Percentiles rank a stretch among this genome's conserved stretches.
These are phyloP conservation scores for Epichloe typhina DNA, from an alignment of 2,329 filamentous ascomycete genomes.

Conservation along the genomic window DNA sequence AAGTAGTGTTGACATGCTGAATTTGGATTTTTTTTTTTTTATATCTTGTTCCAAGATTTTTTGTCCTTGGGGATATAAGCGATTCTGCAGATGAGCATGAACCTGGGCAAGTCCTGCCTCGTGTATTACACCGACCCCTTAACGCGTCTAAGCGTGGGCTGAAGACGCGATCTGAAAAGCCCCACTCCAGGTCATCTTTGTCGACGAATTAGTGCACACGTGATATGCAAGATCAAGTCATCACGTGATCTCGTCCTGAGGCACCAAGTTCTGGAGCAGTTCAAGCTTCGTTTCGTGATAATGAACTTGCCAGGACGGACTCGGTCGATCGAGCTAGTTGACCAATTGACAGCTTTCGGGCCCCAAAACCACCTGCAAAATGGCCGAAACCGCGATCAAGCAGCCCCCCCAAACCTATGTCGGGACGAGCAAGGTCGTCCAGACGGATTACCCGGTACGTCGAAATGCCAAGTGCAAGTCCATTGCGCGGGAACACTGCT, in stretches of 20 bases:
- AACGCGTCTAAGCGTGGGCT: background rate
- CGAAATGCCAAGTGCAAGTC: slow-evolving; percentile 9
- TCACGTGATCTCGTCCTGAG: slow-evolving; percentile 21
- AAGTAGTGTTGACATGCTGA: slow-evolving; percentile 13
- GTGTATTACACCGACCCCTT: background rate
- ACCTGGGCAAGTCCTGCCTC: too few species aligned
- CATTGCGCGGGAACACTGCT: slow-evolving; percentile 9
- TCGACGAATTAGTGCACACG: background rate
- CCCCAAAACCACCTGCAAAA: slow-evolving; percentile 17
- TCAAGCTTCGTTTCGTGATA: slow-evolving; percentile 12
- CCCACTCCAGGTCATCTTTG: background rate
- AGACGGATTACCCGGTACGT: slow-evolving; percentile 79
- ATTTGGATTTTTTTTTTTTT: background rate
- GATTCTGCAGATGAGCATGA: too few species aligned
- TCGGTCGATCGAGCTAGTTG: slow-evolving; percentile 8
- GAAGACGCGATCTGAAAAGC: slow-evolving; percentile 4
- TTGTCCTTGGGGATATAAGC: too few species aligned
- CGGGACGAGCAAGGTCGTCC: slow-evolving; percentile 54
- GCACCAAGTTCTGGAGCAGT: slow-evolving; percentile 11
- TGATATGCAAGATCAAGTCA: background rate
- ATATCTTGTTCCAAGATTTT: too few species aligned
- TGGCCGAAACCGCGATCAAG: slow-evolving; percentile 27
- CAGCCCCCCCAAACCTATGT: slow-evolving; percentile 21
- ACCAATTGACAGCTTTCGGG: slow-evolving; percentile 16
- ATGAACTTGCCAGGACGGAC: background rate